Evolutionary conservation across 139 green algal genomes (phyloP), one percentile per base, ranked within the genome.

Genomic region (Volvox reticuliferus): DNA sequence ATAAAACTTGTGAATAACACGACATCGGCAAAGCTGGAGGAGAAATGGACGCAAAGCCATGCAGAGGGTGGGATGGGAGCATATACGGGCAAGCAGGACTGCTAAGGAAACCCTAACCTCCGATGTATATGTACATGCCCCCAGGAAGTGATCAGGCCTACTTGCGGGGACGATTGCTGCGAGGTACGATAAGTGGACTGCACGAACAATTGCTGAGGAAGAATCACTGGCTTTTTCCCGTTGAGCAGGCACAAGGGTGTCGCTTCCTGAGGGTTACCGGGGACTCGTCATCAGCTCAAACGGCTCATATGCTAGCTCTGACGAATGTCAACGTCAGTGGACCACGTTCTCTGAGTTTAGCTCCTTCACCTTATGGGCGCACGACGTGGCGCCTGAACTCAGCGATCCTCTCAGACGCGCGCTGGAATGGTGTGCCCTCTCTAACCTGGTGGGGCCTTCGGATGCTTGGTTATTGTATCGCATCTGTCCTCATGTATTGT

Each of bases 401-500:
- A 69, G n/a, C 69, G 84, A 89, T 44, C 69, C 69, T 1, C 0
- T 69, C 35, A 79, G 37, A 21, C 68, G 69, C 28, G 37, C 37
- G 13, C 67, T 89, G 84, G 84, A 89, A 17, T 89, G 84, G 84
- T 81, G 68, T 30, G 26, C 36, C 21, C 16, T 82, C 3, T 78
- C 84, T 16, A 81, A 78, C 82, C 63, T 12, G 82, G 62, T 62
- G 44, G 44, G 44, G 5, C 9, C 44, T 55, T 14, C 5, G 44
- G 44, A 9, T 9, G 44, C 9, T 55, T 55, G 44, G 44, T 55
- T 55, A 55, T 55, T 55, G 44, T 55, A 55, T 9, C 5, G 44
- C 44, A 55, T 9, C 12, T 75, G 2, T 75, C 67, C 67, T 12
- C 67, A 32, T 26, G 9, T 28, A 32, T 28, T 12, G 12, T 75